phyloP scores from a whole-genome alignment of 371 early-diverging fungal species.

The Smittium mucronatum region DNA sequence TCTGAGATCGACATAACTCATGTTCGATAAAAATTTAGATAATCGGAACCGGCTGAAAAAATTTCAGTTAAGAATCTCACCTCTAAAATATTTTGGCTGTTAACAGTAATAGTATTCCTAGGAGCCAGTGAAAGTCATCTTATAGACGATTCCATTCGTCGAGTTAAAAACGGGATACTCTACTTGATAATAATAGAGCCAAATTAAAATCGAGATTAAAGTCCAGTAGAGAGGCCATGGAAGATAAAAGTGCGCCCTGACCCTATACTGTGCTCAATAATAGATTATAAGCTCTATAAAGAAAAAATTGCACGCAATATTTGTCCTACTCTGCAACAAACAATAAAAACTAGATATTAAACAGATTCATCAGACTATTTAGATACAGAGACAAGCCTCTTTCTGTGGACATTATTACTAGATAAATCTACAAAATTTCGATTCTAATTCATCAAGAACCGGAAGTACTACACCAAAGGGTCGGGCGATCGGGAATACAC shows the following conservation, averaged over 20 bases:
- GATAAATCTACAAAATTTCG: background rate
- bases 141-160: constrained; percentile 11
- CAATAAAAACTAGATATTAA: background rate
- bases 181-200: constrained; percentile 12
- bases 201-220: constrained; percentile 14
- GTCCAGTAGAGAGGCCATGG: constrained; percentile 7
- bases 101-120: constrained; percentile 19
- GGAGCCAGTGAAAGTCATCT: constrained; percentile 20
- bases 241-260: background rate
- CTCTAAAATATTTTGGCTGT: constrained; percentile 1
- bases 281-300: constrained; percentile 11
- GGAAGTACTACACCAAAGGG: constrained; percentile 13
- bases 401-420: background rate
- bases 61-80: background rate
- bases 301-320: constrained; percentile 12
- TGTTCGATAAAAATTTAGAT: background rate
- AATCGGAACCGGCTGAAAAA: background rate
- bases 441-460: background rate
- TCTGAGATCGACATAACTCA: background rate
- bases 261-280: constrained; percentile 13
- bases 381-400: background rate
- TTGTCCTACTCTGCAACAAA: background rate
- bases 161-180: background rate
- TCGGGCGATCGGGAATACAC: constrained; percentile 14
- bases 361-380: background rate